Evolutionary conservation across 495 filamentous ascomycete species (phyloP).

Genomic region (Aspergillus carlsbadensis): DNA sequence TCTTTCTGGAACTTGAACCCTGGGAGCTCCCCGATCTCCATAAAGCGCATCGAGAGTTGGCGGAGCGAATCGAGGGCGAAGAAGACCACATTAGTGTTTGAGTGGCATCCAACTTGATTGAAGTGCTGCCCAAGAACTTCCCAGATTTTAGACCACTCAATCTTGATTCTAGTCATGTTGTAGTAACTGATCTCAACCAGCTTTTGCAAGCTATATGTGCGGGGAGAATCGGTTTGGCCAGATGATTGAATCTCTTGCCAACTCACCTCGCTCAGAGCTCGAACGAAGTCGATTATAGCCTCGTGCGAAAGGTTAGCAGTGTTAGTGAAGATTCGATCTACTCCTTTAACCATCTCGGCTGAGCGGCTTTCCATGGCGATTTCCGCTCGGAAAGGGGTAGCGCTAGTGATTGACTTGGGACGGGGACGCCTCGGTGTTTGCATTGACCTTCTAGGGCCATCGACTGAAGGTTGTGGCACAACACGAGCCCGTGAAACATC

Average conservation of each 20-base stretch:
- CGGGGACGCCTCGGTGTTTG: constrained; percentile 63
- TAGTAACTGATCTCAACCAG: constrained; percentile 98
- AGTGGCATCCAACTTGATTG: constrained; percentile 93
- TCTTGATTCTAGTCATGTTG: constrained; percentile 97
- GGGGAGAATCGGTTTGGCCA: constrained; percentile 88
- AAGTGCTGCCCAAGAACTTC: constrained; percentile 94
- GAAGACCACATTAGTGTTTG: constrained; percentile 92
- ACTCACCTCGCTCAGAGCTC: constrained; percentile 90
- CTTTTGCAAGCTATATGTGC: constrained; percentile 96
- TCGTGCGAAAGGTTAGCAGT: constrained; percentile 91
- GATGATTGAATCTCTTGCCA: constrained; percentile 99
- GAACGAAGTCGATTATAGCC: constrained; percentile 96
- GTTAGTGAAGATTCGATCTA: constrained; percentile 94
- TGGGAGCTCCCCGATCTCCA: constrained; percentile 96
- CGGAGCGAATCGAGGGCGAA: constrained; percentile 93
- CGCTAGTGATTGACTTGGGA: constrained; percentile 61
- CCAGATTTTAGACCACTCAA: constrained; percentile 98
- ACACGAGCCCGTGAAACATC: constrained; percentile 87
- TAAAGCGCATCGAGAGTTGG: constrained; percentile 95
- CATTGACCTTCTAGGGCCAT: constrained; percentile 62
- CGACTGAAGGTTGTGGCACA: constrained; percentile 49
- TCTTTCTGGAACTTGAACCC: constrained; percentile 99
- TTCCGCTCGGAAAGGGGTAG: constrained; percentile 72
- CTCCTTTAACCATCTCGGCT: constrained; percentile 85
- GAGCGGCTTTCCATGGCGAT: constrained; percentile 90